Percentiles rank a stretch among this genome's conserved stretches.
Evolutionary conservation across 2,329 filamentous ascomycete genomes (phyloP).

Genomic region (Macrophomina pseudophaseolina): DNA sequence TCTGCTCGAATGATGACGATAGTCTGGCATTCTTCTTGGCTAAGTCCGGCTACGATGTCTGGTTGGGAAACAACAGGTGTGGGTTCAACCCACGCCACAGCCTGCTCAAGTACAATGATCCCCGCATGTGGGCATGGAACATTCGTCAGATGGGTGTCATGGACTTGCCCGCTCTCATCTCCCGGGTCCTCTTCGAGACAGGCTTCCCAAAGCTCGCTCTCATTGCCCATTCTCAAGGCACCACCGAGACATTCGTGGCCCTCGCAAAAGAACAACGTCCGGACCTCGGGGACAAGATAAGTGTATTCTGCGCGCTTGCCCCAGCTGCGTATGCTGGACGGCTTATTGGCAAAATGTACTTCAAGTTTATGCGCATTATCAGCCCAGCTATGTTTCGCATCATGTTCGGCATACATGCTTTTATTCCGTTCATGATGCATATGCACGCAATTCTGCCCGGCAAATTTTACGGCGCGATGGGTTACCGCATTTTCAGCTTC

Average conservation of each 20-base stretch:
- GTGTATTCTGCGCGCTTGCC: conserved; percentile 88
- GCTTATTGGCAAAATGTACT: conserved; percentile 83
- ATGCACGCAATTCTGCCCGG: conserved; percentile 73
- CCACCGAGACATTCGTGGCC: conserved; percentile 84
- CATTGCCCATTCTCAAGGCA: conserved; percentile 88
- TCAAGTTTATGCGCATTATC: conserved; percentile 87
- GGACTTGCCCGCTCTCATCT: conserved; percentile 81
- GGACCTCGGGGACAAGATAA: conserved; percentile 79
- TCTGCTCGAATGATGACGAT: conserved; percentile 87
- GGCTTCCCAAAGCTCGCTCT: conserved; percentile 82
- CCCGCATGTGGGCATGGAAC: conserved; percentile 96
- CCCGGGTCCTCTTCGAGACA: conserved; percentile 79
- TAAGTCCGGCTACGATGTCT: conserved; percentile 92
- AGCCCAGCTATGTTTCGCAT: conserved; percentile 76
- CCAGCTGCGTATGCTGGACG: conserved; percentile 90
- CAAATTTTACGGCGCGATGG: conserved; percentile 75
- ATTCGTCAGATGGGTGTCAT: conserved; percentile 85
- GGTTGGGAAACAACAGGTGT: conserved; percentile 92
- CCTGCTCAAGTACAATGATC: conserved; percentile 73
- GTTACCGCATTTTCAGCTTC: conserved; percentile 88
- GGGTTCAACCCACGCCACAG: conserved; percentile 81
- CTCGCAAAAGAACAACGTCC: conserved; percentile 89
- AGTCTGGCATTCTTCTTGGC: conserved; percentile 90
- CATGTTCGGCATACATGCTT: conserved; percentile 89
- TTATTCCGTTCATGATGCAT: conserved; percentile 91